Percentiles rank a stretch among this genome's conserved stretches.
Conservation (phyloP, 2,329 filamentous ascomycete species). For the Aspergillus fumigatus region DNA sequence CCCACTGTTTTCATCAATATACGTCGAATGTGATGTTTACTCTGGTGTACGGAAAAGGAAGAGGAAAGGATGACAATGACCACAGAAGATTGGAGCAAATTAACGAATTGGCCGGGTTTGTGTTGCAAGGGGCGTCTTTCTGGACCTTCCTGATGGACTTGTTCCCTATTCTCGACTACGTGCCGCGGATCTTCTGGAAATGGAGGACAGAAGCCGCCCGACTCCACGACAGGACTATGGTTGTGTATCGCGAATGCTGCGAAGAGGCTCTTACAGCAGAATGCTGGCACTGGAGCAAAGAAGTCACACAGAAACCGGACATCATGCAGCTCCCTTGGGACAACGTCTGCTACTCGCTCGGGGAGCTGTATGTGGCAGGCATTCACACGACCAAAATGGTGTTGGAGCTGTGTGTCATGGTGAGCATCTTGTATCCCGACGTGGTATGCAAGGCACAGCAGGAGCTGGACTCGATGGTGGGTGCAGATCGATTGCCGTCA, state of each 20-base stretch:
- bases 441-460: constrained; percentile 35
- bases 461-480: constrained; percentile 31
- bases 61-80: constrained; percentile 39
- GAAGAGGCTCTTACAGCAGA: constrained; percentile 3
- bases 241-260: constrained; percentile 5
- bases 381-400: constrained; percentile 48
- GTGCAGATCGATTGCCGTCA: constrained; percentile 23
- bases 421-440: constrained; percentile 43
- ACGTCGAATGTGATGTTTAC: constrained; percentile 49
- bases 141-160: constrained; percentile 6
- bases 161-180: constrained; percentile 8
- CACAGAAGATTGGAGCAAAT: constrained; percentile 43
- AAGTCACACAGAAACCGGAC: constrained; percentile 23
- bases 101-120: constrained; percentile 35
- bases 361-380: constrained; percentile 44
- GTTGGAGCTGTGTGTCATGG: constrained; percentile 44
- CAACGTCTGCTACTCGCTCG: constrained; percentile 43
- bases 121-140: constrained; percentile 7
- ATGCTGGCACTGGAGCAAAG: constrained; percentile 21
- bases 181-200: constrained; percentile 2
- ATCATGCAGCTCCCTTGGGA: constrained; percentile 40
- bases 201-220: constrained; percentile 9
- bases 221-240: constrained; percentile 14
- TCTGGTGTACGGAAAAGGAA: constrained; percentile 49
- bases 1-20: constrained; percentile 46